Percentiles rank a stretch among this genome's conserved stretches.
These are phyloP conservation scores for Aspergillus versicolor DNA, from an alignment of 2,329 filamentous ascomycete genomes.

Conservation along the genomic window DNA sequence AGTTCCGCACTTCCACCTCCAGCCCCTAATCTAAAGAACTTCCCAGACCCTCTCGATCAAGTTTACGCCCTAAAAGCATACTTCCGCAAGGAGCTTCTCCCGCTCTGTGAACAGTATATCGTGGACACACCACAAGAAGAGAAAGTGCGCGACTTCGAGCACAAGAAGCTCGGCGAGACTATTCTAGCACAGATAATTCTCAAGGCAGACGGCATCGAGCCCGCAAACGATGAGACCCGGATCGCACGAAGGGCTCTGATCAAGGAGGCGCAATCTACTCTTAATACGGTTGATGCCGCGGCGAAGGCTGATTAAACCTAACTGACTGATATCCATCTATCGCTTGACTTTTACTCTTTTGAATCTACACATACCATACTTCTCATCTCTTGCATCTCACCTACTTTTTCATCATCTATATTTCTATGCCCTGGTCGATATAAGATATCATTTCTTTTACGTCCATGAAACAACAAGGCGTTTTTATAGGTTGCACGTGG, in stretches of 20 bases:
- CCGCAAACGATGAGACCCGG: constrained; percentile 63
- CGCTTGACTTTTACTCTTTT: neutral
- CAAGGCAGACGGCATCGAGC: constrained; percentile 70
- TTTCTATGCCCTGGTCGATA: neutral
- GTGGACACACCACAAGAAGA: constrained; percentile 39
- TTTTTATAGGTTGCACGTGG: neutral
- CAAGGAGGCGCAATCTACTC: constrained; percentile 41
- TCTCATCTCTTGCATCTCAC: neutral
- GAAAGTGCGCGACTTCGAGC: constrained; percentile 43
- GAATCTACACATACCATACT: neutral
- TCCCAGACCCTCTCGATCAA: constrained; percentile 37
- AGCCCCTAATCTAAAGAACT: constrained; percentile 35
- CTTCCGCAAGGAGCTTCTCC: constrained; percentile 38
- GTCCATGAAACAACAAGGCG: neutral
- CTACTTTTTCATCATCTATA: neutral
- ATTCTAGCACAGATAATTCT: constrained; percentile 45
- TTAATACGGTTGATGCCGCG: constrained; percentile 38
- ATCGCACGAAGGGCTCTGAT: constrained; percentile 49
- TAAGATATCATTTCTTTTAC: neutral
- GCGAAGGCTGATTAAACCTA: constrained; percentile 19
- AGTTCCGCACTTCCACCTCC: constrained; percentile 25
- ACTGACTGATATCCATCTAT: neutral
- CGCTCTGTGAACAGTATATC: constrained; percentile 40
- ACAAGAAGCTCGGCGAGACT: constrained; percentile 45
- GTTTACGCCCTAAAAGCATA: constrained; percentile 38